These are phyloP conservation scores for Basipetospora sp. DNA, from an alignment of 2,329 filamentous ascomycete genomes.

Conservation along the genomic window DNA sequence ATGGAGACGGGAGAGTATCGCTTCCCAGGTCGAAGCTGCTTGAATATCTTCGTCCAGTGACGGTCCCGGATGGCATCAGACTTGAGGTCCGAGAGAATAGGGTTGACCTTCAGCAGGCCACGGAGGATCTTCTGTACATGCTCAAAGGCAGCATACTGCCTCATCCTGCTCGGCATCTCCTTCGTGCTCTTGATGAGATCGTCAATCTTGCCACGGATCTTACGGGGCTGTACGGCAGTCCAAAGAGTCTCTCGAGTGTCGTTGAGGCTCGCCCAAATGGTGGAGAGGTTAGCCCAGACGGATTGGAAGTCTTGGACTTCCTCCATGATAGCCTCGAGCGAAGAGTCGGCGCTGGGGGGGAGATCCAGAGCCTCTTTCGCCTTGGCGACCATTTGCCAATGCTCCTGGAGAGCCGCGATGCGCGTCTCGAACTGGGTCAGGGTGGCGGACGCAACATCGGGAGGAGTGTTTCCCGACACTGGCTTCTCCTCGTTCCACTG, in stretches of 20 bases:
- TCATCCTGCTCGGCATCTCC: slow-evolving; percentile 97
- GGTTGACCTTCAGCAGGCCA: slow-evolving; percentile 79
- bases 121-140: slow-evolving; percentile 87
- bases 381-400: slow-evolving; percentile 85
- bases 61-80: slow-evolving; percentile 91
- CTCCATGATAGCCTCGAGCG: slow-evolving; percentile 74
- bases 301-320: slow-evolving; percentile 98
- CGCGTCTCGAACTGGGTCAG: slow-evolving; percentile 70
- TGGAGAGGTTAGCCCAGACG: slow-evolving; percentile 88
- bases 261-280: slow-evolving; percentile 91
- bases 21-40: slow-evolving; percentile 80
- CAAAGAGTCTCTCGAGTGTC: slow-evolving; percentile 85
- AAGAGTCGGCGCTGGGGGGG: slow-evolving; percentile 61
- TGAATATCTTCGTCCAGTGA: slow-evolving; percentile 97
- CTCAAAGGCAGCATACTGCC: slow-evolving; percentile 98
- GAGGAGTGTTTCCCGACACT: slow-evolving; percentile 83
- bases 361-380: slow-evolving; percentile 94
- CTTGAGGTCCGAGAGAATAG: slow-evolving; percentile 75
- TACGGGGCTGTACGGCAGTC: slow-evolving; percentile 89
- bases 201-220: slow-evolving; percentile 78
- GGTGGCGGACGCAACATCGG: slow-evolving; percentile 72
- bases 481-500: slow-evolving; percentile 97
- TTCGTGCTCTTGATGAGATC: slow-evolving; percentile 94
- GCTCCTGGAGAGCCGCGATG: slow-evolving; percentile 70
- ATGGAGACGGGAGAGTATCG: slow-evolving; percentile 87